phyloP scores from a whole-genome alignment of 1,139 yeast genomes.

The Lodderomyces theae region DNA sequence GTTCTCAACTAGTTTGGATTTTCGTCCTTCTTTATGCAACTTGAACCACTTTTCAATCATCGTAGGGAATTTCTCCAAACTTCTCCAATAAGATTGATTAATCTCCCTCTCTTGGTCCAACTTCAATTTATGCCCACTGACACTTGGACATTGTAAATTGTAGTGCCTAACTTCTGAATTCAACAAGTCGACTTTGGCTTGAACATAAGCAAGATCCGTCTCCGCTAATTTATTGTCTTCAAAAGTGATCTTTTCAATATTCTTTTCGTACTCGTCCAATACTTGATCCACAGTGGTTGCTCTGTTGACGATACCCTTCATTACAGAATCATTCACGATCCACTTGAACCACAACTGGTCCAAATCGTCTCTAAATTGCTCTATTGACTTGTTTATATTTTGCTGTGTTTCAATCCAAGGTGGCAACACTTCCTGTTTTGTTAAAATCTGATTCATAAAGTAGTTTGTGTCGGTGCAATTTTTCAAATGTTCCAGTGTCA shows the following conservation, averaged over 20 bases:
- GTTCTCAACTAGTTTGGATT: slow-evolving; percentile 7
- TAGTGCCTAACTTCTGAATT: slow-evolving; percentile 67
- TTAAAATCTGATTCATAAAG: slow-evolving; percentile 54
- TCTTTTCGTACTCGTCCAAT: slow-evolving; percentile 11
- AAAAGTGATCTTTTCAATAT: slow-evolving; percentile 6
- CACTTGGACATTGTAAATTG: slow-evolving; percentile 75
- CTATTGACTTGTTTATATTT: slow-evolving; percentile 47
- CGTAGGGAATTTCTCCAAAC: slow-evolving; percentile 15
- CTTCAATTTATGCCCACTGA: slow-evolving; percentile 67
- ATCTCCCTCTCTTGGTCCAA: slow-evolving; percentile 54
- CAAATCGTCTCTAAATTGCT: slow-evolving; percentile 42
- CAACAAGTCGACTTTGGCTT: slow-evolving; percentile 44
- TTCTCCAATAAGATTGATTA: slow-evolving; percentile 18
- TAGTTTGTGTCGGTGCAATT: slow-evolving; percentile 46
- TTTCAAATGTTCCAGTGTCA: slow-evolving; percentile 57
- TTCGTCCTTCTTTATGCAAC: slow-evolving; percentile 14
- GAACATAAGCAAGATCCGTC: slow-evolving; percentile 30
- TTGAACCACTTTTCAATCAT: slow-evolving; percentile 20
- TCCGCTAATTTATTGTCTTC: slow-evolving; percentile 9
- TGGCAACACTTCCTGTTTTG: slow-evolving; percentile 74
- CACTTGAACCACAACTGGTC: slow-evolving; percentile 44
- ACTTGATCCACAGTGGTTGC: slow-evolving; percentile 18
- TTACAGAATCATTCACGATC: slow-evolving; percentile 24
- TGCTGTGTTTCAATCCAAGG: slow-evolving; percentile 88
- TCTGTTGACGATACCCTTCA: slow-evolving; percentile 16